phyloP scores from a whole-genome alignment of 2,329 filamentous ascomycete species.

The Diaporthe caulivora region DNA sequence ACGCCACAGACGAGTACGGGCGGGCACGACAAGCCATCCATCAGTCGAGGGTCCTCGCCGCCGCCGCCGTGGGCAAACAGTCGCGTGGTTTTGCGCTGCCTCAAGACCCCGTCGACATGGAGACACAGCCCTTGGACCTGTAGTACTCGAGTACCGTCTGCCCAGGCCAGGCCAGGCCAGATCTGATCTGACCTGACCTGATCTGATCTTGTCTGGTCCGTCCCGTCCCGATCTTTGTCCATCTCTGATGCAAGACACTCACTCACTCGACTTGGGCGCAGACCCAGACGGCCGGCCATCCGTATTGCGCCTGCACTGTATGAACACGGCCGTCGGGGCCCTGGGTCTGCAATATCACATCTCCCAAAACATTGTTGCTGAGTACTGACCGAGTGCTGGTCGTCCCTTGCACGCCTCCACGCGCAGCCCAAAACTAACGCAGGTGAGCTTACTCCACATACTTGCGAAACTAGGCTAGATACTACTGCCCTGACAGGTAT shows the following conservation, averaged over 20 bases:
- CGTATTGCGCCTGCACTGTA: not conserved
- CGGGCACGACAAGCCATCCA: not conserved
- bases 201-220: not conserved
- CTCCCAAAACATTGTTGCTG: not conserved
- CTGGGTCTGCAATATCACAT: constrained; percentile 12
- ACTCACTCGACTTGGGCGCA: not conserved
- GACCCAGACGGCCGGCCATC: not conserved
- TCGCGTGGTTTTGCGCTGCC: not conserved
- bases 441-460: constrained; percentile 29
- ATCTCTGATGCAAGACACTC: not conserved
- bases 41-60: not conserved
- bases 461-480: not conserved
- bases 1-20: not conserved
- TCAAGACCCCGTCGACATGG: not conserved
- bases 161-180: not conserved
- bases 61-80: constrained; percentile 13
- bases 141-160: not conserved
- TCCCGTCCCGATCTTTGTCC: not conserved
- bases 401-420: not conserved
- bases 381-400: not conserved
- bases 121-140: not conserved
- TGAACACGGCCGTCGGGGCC: not conserved
- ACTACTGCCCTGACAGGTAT: not conserved
- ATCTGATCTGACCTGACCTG: not conserved
- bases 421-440: not conserved